Evolutionary conservation across 2,329 filamentous ascomycete genomes (phyloP).

Genomic region (Clarireedia monteithiana): DNA sequence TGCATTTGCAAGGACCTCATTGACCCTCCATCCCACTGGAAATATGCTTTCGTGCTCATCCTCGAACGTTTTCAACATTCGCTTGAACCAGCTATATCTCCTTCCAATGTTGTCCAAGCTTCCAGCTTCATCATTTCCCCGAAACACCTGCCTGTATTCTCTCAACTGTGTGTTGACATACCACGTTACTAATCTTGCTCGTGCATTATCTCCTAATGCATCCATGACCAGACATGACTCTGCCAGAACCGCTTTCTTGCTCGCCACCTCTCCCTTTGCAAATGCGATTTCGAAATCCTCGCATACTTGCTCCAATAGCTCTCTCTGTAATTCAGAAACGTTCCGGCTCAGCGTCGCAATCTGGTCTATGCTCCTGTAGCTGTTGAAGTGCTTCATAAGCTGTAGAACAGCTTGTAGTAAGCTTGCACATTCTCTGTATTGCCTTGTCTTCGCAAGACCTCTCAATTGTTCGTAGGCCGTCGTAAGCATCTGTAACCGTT

Average conservation of each 20-base stretch:
- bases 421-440: constrained; percentile 92
- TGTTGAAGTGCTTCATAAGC: constrained; percentile 98
- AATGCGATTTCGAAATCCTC: constrained; percentile 97
- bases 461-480: constrained; percentile 97
- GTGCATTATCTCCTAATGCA: constrained; percentile 81
- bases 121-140: constrained; percentile 92
- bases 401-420: constrained; percentile 91
- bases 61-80: constrained; percentile 92
- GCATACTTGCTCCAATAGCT: constrained; percentile 94
- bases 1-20: constrained; percentile 79
- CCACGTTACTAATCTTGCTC: constrained; percentile 80
- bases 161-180: constrained; percentile 96
- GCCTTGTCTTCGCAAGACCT: constrained; percentile 72
- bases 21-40: constrained; percentile 79
- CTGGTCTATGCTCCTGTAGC: constrained; percentile 94
- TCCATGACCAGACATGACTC: constrained; percentile 95
- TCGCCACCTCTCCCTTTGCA: constrained; percentile 72
- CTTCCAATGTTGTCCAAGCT: constrained; percentile 94
- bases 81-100: constrained; percentile 91
- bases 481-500: constrained; percentile 95
- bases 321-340: constrained; percentile 86
- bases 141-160: constrained; percentile 92
- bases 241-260: constrained; percentile 61
- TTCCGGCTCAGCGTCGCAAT: constrained; percentile 89
- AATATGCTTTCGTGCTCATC: constrained; percentile 87